Conservation (phyloP, 2,329 filamentous ascomycete species). For the Diaporthe sp. region DNA sequence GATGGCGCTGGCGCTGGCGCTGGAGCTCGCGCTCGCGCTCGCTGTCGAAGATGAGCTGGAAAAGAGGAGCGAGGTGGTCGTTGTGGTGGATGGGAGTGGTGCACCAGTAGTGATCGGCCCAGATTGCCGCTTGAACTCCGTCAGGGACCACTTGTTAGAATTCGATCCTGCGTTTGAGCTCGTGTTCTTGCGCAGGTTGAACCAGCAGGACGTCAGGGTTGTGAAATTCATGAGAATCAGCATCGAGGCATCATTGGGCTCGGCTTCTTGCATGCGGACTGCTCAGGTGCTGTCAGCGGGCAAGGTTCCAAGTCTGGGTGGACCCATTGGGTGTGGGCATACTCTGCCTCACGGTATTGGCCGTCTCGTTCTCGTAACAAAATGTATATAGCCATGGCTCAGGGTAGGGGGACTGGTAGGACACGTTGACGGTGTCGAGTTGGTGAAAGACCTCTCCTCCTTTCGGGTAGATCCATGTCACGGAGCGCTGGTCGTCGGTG, state of each 20-base stretch:
- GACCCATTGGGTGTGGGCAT: neutral
- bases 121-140: neutral
- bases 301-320: neutral
- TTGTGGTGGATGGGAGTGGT: neutral
- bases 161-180: neutral
- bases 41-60: neutral
- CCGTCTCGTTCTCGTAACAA: constrained; percentile 13
- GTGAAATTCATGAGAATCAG: constrained; percentile 16
- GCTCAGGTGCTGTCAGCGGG: constrained; percentile 8
- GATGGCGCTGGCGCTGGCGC: neutral
- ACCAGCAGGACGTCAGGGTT: constrained; percentile 21
- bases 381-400: constrained; percentile 24
- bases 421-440: constrained; percentile 31
- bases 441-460: constrained; percentile 30
- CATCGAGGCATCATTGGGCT: constrained; percentile 11
- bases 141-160: constrained; percentile 14
- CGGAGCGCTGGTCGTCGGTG: neutral
- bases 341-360: constrained; percentile 9
- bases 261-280: constrained; percentile 25
- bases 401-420: constrained; percentile 20
- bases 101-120: constrained; percentile 7
- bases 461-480: constrained; percentile 19
- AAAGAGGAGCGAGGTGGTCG: neutral
- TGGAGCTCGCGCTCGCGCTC: neutral
- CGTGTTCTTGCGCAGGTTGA: neutral